Conservation (phyloP, 176 grass and related monocot genomes). For the Rhynchospora breviuscula region DNA sequence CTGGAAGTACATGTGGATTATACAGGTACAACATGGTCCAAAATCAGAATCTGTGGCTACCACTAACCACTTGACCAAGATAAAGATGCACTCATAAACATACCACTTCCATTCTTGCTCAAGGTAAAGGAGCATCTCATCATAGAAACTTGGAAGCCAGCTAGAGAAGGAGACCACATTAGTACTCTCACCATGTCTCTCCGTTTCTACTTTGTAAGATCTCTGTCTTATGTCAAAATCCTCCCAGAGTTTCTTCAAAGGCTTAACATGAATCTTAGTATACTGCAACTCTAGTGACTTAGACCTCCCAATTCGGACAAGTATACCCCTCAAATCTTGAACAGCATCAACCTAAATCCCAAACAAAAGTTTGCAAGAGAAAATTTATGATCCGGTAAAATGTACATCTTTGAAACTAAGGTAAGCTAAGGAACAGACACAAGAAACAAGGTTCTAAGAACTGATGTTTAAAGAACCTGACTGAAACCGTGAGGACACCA, state of each 20-base stretch:
- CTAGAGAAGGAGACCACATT: constrained; percentile 63
- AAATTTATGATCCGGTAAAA: background rate
- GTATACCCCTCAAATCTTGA: constrained; percentile 82
- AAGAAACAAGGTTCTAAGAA: background rate
- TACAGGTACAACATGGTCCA: background rate
- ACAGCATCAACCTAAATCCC: constrained; percentile 62
- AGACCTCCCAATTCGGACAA: constrained; percentile 88
- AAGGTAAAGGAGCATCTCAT: constrained; percentile 88
- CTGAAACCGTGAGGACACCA: background rate
- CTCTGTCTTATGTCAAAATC: constrained; percentile 88
- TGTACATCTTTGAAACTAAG: constrained; percentile 1
- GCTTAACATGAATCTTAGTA: constrained; percentile 87
- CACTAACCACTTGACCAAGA: background rate
- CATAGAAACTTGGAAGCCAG: constrained; percentile 97
- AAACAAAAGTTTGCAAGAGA: constrained; percentile 22
- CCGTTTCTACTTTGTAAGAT: constrained; percentile 51
- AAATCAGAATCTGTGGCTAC: background rate
- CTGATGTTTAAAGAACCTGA: background rate
- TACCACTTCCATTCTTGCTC: constrained; percentile 99
- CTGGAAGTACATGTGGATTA: background rate
- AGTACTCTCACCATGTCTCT: constrained; percentile 53
- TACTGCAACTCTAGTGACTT: constrained; percentile 88
- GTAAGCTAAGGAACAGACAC: background rate
- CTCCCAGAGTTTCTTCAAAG: constrained; percentile 97
- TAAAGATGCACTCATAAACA: constrained; percentile 21